Evolutionary conservation across 2,329 filamentous ascomycete species (phyloP), one percentile per base, ranked within the genome.

Genomic region (Cordyceps cateniannulata): DNA sequence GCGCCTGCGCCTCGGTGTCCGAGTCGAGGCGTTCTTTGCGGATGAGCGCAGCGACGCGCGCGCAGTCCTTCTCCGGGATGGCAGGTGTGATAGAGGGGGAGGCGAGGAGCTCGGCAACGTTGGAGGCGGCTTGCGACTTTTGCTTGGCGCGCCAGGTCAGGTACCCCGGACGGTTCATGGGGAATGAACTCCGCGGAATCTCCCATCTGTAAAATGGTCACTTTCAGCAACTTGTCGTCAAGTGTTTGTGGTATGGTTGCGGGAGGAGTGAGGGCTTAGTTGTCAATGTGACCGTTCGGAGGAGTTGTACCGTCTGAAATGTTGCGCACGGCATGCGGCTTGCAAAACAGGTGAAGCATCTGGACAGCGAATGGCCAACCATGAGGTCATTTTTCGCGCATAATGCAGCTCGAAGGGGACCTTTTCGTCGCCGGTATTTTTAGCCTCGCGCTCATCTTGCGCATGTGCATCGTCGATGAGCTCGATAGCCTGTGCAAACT

Each of bases 401-500:
- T 96, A 96, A 76, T 91, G 86, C 1, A 93, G 85, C 74, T 96
- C 91, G 74, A 91, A 92, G 1, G 90, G 88, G 1, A 86, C 68
- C n/a, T 45, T 56, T 5, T 40, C 44, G 18, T 75, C 77, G 55
- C 78, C 72, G 62, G 78, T 64, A 45, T 63, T 68, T 42, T 71
- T 74, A 12, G 73, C 51, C 44, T 44, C 24, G 29, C 51, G 49
- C n/a, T 22, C 69, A 61, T 77, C 75, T 47, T 72, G 57, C 45
- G 69, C 68, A 63, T 77, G 75, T 48, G 88, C 90, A 59, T 82
- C 81, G 75, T 95, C 90, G 69, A 96, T 93, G 65, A 85, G 80
- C 42, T 78, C 71, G 45, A 92, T 77, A 27, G 88, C 89, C 58
- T 73, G 72, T 47, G 71, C 70, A 62, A 78, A 84, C 63, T 75